Evolutionary conservation across 2,329 filamentous ascomycete species (phyloP).

Genomic region (Cephalotrichum gorgonifer): DNA sequence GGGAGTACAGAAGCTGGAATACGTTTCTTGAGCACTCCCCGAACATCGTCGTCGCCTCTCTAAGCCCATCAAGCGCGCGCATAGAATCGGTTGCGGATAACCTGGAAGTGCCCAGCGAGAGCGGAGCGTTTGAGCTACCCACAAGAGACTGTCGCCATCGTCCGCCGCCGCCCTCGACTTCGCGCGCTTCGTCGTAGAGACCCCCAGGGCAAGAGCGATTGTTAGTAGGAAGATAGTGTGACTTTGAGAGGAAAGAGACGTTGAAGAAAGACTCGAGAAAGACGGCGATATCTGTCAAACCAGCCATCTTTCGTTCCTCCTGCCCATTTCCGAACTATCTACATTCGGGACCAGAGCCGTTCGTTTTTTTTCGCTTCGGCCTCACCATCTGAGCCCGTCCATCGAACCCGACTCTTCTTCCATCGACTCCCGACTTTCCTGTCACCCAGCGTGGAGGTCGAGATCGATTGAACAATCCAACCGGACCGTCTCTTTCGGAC

Average conservation of each 20-base stretch:
- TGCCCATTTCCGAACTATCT: neutral
- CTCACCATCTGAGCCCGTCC: neutral
- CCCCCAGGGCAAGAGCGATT: neutral
- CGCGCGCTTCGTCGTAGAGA: neutral
- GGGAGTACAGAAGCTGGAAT: conserved; percentile 25
- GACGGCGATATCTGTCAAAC: neutral
- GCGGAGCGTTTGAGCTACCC: conserved; percentile 4
- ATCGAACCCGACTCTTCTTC: neutral
- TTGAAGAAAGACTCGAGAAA: neutral
- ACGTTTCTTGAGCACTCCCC: conserved; percentile 21
- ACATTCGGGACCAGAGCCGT: neutral
- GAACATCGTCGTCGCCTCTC: conserved; percentile 2
- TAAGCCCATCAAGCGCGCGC: neutral
- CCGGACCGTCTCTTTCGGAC: neutral
- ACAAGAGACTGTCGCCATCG: conserved; percentile 6
- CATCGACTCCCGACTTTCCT: neutral
- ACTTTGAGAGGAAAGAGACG: neutral
- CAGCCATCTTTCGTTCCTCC: neutral
- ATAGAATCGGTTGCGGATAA: neutral
- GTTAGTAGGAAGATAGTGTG: conserved; percentile 3
- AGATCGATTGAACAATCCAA: neutral
- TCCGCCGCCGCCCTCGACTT: conserved; percentile 3
- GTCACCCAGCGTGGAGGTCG: neutral
- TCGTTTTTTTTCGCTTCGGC: neutral
- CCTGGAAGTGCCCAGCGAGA: neutral